phyloP scores from a whole-genome alignment of 140 eudicot species.

The Cichorium intybus region DNA sequence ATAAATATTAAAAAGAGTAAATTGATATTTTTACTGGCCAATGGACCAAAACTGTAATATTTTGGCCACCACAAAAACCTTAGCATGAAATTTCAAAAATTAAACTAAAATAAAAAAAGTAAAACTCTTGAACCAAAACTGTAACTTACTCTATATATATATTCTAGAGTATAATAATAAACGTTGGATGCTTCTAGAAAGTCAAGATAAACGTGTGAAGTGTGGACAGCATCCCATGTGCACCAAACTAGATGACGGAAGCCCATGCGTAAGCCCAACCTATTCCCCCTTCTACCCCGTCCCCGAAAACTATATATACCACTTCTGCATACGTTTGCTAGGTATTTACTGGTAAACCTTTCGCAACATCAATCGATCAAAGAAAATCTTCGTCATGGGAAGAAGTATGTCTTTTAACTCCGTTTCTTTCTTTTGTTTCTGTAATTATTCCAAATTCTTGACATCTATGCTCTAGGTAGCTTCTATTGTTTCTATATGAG shows the following conservation, averaged over 20 bases:
- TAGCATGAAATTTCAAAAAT: no score
- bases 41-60: no score
- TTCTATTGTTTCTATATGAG: not conserved
- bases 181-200: not conserved
- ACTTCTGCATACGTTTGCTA: not conserved
- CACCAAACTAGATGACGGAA: not conserved
- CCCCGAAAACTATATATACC: not conserved
- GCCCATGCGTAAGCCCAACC: slow-evolving; percentile 1
- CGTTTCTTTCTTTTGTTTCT: not conserved
- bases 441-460: not conserved
- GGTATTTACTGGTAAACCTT: not conserved
- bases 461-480: not conserved
- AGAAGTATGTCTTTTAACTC: slow-evolving; percentile 1
- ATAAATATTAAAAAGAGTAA: no score
- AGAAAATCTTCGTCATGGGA: slow-evolving; percentile 2
- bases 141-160: no score
- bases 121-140: no score
- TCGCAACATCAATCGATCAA: not conserved
- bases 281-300: not conserved
- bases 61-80: no score
- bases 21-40: no score
- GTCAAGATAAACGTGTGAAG: not conserved
- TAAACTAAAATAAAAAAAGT: not conserved
- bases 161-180: no score
- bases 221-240: not conserved